These are phyloP conservation scores for Grigorovia jiainica DNA, from an alignment of 805 yeast genomes.

Conservation along the genomic window DNA sequence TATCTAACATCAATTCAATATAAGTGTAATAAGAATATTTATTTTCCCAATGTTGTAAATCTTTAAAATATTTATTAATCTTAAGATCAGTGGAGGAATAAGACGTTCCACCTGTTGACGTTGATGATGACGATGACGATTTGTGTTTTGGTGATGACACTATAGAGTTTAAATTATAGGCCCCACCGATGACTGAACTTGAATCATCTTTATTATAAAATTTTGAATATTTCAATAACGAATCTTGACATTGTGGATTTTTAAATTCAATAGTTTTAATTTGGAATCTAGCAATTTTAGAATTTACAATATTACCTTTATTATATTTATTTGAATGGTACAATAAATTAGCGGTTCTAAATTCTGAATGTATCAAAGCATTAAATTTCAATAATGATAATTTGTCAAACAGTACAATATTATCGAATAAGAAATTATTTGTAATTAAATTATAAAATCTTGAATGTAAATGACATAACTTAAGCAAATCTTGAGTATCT, in stretches of 20 bases:
- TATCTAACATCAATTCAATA: slow-evolving; percentile 31
- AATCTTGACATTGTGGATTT: slow-evolving; percentile 27
- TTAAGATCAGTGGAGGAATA: no score
- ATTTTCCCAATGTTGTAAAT: slow-evolving; percentile 11
- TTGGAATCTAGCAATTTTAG: slow-evolving; percentile 21
- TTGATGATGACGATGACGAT: slow-evolving; percentile 4
- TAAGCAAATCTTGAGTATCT: slow-evolving; percentile 14
- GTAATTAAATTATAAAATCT: slow-evolving; percentile 18
- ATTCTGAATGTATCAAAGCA: slow-evolving; percentile 25
- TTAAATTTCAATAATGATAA: slow-evolving; percentile 22
- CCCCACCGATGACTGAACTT: slow-evolving; percentile 19
- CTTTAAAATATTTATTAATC: slow-evolving; percentile 5
- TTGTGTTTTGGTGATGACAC: not conserved
- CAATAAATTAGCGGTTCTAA: slow-evolving; percentile 14
- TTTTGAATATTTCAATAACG: slow-evolving; percentile 25
- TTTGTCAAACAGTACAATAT: slow-evolving; percentile 19
- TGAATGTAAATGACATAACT: slow-evolving; percentile 19
- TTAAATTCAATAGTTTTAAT: slow-evolving; percentile 22
- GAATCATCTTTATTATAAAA: slow-evolving; percentile 13
- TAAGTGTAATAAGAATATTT: slow-evolving; percentile 25
- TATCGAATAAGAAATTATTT: slow-evolving; percentile 19
- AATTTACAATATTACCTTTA: not conserved
- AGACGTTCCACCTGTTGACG: no score
- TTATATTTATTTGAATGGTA: not conserved
- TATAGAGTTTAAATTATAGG: slow-evolving; percentile 11